phyloP scores from a whole-genome alignment of 2,329 filamentous ascomycete genomes.

The Neobulgaria alba region DNA sequence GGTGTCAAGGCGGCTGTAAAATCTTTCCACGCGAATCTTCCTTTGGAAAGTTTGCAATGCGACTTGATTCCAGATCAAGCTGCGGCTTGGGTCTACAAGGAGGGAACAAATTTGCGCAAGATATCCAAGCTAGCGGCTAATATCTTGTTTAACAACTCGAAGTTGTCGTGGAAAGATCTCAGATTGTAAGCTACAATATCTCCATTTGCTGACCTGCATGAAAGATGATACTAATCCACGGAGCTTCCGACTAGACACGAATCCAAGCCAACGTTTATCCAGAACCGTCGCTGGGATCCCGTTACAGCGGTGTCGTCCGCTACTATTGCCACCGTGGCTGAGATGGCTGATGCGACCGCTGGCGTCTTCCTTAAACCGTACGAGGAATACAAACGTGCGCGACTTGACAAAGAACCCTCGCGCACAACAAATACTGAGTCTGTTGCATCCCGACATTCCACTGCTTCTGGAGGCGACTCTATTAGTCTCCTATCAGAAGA shows the following conservation, averaged over 20 bases:
- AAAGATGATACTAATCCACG: no score
- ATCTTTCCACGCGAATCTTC: conserved; percentile 59
- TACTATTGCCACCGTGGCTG: background rate
- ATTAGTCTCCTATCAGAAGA: background rate
- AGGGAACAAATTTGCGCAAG: conserved; percentile 25
- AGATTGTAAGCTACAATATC: conserved; percentile 2
- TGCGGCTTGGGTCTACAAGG: conserved; percentile 25
- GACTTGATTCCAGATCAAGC: conserved; percentile 49
- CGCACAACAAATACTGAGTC: conserved; percentile 4
- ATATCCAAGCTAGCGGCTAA: conserved; percentile 9
- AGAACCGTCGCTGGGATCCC: conserved; percentile 29
- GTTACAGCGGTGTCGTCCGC: conserved; percentile 20
- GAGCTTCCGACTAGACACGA: conserved; percentile 8
- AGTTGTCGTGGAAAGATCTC: conserved; percentile 10
- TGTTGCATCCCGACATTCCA: background rate
- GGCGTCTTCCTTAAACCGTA: conserved; percentile 4
- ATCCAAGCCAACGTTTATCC: conserved; percentile 22
- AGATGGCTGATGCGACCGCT: conserved; percentile 1
- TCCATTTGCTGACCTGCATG: background rate
- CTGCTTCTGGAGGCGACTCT: background rate
- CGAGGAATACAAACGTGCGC: conserved; percentile 6
- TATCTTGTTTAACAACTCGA: conserved; percentile 10
- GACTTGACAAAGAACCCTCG: conserved; percentile 4
- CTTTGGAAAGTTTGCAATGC: conserved; percentile 56
- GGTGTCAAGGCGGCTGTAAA: conserved; percentile 53